A percentile compares a stretch with the other conserved stretches of the same genome.
Conservation (phyloP, 139 green algal species). For the Closterium sp. region DNA sequence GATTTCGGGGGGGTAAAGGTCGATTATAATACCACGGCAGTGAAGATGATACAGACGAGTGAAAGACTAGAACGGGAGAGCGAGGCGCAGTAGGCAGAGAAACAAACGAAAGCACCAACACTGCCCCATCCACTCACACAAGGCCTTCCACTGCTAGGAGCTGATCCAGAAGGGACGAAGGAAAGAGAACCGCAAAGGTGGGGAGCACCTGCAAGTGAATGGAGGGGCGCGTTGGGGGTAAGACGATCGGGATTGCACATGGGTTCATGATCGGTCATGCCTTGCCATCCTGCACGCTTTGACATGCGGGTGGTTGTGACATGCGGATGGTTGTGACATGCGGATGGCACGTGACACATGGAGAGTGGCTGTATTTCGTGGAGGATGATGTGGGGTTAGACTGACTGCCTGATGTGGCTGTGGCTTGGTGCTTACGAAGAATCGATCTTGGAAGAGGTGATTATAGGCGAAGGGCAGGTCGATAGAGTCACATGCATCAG, state of each 20-base stretch:
- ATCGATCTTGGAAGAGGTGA: constrained; percentile 9
- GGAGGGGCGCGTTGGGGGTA: neutral
- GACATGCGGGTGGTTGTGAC: too few species aligned
- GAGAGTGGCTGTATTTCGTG: neutral
- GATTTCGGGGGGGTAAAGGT: too few species aligned
- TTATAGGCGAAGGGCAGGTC: constrained; percentile 43
- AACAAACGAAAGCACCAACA: too few species aligned
- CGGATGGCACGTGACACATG: neutral
- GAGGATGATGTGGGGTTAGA: neutral
- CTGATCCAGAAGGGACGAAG: neutral
- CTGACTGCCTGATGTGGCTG: too few species aligned
- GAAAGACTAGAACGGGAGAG: too few species aligned
- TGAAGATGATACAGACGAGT: too few species aligned
- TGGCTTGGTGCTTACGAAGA: neutral
- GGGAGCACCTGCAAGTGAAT: neutral
- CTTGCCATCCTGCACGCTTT: too few species aligned
- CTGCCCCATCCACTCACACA: neutral
- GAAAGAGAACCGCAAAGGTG: constrained; percentile 6
- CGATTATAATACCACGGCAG: too few species aligned
- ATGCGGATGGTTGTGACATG: too few species aligned
- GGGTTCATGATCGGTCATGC: too few species aligned
- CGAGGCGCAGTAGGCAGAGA: too few species aligned
- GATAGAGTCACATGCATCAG: constrained; percentile 11
- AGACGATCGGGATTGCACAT: too few species aligned
- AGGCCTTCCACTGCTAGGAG: neutral